Evolutionary conservation across 2,329 filamentous ascomycete genomes (phyloP).

Genomic region (Stagonosporopsis rhizophila): DNA sequence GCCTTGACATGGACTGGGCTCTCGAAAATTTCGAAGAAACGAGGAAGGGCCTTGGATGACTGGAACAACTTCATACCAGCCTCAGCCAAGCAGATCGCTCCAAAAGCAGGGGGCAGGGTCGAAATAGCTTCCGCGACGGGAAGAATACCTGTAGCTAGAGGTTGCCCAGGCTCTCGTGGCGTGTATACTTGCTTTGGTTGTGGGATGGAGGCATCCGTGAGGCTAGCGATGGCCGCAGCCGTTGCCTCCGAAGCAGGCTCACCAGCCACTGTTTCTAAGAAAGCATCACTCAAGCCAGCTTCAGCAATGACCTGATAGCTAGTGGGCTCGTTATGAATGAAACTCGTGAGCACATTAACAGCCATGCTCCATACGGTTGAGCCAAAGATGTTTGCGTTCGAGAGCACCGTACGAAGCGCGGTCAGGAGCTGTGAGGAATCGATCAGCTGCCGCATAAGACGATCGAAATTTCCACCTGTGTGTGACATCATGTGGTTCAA

Average conservation of each 20-base stretch:
- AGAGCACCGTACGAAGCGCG: slow-evolving; percentile 81
- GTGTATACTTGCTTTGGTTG: slow-evolving; percentile 27
- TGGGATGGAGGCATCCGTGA: slow-evolving; percentile 22
- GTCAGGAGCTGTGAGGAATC: slow-evolving; percentile 86
- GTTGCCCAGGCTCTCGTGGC: slow-evolving; percentile 33
- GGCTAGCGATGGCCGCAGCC: slow-evolving; percentile 21
- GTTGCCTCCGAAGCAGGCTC: slow-evolving; percentile 35
- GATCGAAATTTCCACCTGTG: slow-evolving; percentile 83
- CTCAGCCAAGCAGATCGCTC: slow-evolving; percentile 91
- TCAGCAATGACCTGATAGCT: slow-evolving; percentile 97
- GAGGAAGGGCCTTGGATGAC: slow-evolving; percentile 79
- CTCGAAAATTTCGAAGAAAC: slow-evolving; percentile 96
- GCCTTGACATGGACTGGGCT: slow-evolving; percentile 87
- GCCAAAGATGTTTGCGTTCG: slow-evolving; percentile 80
- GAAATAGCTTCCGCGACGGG: slow-evolving; percentile 88
- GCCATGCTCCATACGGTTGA: slow-evolving; percentile 96
- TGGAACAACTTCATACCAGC: slow-evolving; percentile 87
- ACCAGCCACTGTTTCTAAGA: slow-evolving; percentile 79
- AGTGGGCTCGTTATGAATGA: slow-evolving; percentile 98
- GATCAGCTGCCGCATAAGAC: slow-evolving; percentile 88
- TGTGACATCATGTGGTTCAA: slow-evolving; percentile 93
- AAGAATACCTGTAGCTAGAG: slow-evolving; percentile 74
- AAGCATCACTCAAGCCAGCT: slow-evolving; percentile 84
- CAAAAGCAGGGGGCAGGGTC: slow-evolving; percentile 85
- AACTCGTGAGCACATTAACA: slow-evolving; percentile 89